Base-by-base conservation (phyloP, 176 grass and related monocot genomes). In the Elaeis guineensis region DNA sequence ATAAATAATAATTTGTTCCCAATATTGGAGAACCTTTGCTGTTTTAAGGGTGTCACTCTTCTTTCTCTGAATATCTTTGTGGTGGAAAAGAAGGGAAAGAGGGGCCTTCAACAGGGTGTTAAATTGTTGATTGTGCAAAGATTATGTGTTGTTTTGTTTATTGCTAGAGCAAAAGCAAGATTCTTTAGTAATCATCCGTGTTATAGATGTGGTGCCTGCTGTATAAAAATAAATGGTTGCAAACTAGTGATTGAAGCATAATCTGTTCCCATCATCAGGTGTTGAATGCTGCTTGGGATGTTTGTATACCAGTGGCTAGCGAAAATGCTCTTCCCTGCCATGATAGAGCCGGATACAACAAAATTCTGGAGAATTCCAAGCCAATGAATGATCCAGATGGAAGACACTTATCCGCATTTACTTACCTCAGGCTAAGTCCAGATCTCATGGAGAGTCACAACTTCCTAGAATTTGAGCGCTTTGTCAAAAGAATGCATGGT, bases 401-500 rank as follows among this genome's bases (percentile, higher is more conserved):
- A 16, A 74, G 78, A 0, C 83, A 96, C 63, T 65, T 96, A 19
- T 73, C 73, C 19, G 78, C 83, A 32, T 96, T 96, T 74, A 96
- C 83, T 0, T 96, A 90, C 59, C 75, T 96, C 19, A 88, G 86
- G 83, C 92, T 96, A 16, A 25, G 70, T 65, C 68, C 76, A 51
- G 54, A 56, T 59, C 80, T 96, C 7, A 77, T 90, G 32, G 80
- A 90, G 66, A 70, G 56, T 62, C 51, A 58, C 3, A 96, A 90
- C 49, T 85, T 88, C 52, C 70, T 65, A 32, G 92, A 96, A 81
- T 90, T 90, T 24, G 82, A 82, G 62, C 75, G 78, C 51, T 90
- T 96, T 28, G 72, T 96, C 57, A 84, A 90, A 81, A 74, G 75
- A 61, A 96, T 96, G 92, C 92, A 96, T 52, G 92, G 92, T 90